Percentiles rank a stretch among this genome's conserved stretches.
Evolutionary conservation across 2,329 filamentous ascomycete genomes (phyloP).

Genomic region (Monosporascus sp.): DNA sequence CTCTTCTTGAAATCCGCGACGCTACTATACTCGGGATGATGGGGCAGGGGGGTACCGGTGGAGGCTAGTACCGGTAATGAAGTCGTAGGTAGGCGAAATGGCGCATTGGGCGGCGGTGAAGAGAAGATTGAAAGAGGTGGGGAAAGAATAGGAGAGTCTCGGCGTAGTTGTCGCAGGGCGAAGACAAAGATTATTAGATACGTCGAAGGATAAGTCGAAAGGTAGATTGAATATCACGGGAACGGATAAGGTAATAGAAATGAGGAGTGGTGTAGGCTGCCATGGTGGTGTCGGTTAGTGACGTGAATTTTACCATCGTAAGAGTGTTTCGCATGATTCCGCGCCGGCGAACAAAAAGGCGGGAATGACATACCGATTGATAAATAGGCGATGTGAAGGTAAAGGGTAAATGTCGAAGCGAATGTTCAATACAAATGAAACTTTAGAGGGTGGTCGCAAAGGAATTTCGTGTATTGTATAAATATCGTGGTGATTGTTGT

Average conservation of each 20-base stretch:
- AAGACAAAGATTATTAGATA: no score
- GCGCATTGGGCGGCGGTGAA: not conserved
- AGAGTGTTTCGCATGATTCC: no score
- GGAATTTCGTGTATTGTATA: not conserved
- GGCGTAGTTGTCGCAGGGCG: no score
- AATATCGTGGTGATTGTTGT: not conserved
- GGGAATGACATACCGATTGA: no score
- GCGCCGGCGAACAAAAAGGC: no score
- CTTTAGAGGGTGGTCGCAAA: not conserved
- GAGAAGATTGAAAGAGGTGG: not conserved
- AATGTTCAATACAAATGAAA: not conserved
- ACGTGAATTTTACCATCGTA: not conserved
- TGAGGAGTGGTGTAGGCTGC: not conserved
- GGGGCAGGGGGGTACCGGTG: not conserved
- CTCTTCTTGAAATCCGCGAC: not conserved
- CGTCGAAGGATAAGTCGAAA: no score
- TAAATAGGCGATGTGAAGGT: no score
- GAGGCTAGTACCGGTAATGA: not conserved
- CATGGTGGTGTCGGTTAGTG: not conserved
- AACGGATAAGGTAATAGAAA: not conserved
- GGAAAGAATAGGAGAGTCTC: not conserved
- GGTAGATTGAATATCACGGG: no score
- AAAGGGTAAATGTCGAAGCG: not conserved
- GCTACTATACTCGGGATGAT: not conserved
- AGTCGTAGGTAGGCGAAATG: not conserved